Percentiles rank a stretch among this genome's conserved stretches.
These are phyloP conservation scores for Myotisia sp. DNA, from an alignment of 2,329 filamentous ascomycete species.

Conservation along the genomic window DNA sequence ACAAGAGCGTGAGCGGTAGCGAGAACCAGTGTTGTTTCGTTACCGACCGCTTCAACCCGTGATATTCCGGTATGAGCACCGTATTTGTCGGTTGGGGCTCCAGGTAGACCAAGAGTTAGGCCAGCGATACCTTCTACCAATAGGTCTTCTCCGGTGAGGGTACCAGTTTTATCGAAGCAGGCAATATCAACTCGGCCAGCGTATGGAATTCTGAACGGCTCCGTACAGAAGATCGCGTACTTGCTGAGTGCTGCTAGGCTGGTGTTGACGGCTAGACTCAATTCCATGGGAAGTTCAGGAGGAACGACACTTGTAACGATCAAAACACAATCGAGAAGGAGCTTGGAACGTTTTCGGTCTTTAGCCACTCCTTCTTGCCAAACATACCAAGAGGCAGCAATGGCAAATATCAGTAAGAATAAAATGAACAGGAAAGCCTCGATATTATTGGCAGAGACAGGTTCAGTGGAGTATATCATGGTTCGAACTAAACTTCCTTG, in stretches of 20 bases:
- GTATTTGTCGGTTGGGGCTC: constrained; percentile 56
- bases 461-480: constrained; percentile 99
- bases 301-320: constrained; percentile 97
- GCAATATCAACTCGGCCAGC: constrained; percentile 90
- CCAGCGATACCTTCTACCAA: constrained; percentile 96
- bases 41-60: constrained; percentile 52
- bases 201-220: constrained; percentile 95
- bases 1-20: constrained; percentile 92
- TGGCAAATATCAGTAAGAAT: constrained; percentile 87
- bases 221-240: constrained; percentile 95
- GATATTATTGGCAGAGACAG: constrained; percentile 93
- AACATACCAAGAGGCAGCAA: constrained; percentile 97
- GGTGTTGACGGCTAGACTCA: constrained; percentile 94
- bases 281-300: constrained; percentile 96
- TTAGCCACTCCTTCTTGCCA: constrained; percentile 92
- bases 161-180: constrained; percentile 98
- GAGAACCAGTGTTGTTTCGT: constrained; percentile 82
- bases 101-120: constrained; percentile 55
- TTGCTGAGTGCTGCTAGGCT: constrained; percentile 88
- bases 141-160: constrained; percentile 86
- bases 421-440: constrained; percentile 96
- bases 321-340: constrained; percentile 89
- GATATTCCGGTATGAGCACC: constrained; percentile 71
- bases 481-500: constrained; percentile 94
- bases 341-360: constrained; percentile 93